phyloP scores from a whole-genome alignment of 306 rosid genomes.

The Castanopsis chinensis region DNA sequence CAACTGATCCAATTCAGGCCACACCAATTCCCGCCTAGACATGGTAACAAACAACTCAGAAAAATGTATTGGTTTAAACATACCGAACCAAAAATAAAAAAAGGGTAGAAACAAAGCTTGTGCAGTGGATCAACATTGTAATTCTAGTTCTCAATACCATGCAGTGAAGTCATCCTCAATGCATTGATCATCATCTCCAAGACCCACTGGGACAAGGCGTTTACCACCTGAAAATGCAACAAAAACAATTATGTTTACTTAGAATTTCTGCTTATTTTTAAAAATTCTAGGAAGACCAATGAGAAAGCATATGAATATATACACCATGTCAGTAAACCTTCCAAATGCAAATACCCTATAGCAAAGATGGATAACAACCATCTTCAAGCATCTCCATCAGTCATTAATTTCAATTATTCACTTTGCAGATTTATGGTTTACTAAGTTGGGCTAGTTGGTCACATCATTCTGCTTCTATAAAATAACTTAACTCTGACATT shows the following conservation, averaged over 20 bases:
- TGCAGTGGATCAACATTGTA: constrained; percentile 4
- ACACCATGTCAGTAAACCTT: constrained; percentile 2
- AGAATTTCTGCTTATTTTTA: background rate
- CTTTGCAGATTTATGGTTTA: background rate
- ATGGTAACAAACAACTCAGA: constrained; percentile 19
- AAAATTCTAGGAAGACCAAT: background rate
- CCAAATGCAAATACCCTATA: background rate
- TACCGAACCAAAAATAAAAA: background rate
- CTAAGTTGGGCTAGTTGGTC: background rate
- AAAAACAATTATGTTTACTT: background rate
- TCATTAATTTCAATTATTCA: background rate
- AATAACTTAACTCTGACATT: background rate
- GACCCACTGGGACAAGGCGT: constrained; percentile 77
- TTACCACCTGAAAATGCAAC: constrained; percentile 65
- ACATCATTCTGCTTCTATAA: background rate
- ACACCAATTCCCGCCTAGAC: constrained; percentile 78
- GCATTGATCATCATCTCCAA: constrained; percentile 98
- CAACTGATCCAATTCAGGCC: constrained; percentile 89
- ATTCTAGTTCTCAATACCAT: constrained; percentile 57
- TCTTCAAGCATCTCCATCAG: background rate
- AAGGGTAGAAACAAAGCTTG: background rate
- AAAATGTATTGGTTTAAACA: background rate
- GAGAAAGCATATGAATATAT: constrained; percentile 4
- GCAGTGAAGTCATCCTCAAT: constrained; percentile 98
- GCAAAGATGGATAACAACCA: background rate